Evolutionary conservation across 1,284 basidiomycete genomes (phyloP).

Genomic region (Malassezia furfur): DNA sequence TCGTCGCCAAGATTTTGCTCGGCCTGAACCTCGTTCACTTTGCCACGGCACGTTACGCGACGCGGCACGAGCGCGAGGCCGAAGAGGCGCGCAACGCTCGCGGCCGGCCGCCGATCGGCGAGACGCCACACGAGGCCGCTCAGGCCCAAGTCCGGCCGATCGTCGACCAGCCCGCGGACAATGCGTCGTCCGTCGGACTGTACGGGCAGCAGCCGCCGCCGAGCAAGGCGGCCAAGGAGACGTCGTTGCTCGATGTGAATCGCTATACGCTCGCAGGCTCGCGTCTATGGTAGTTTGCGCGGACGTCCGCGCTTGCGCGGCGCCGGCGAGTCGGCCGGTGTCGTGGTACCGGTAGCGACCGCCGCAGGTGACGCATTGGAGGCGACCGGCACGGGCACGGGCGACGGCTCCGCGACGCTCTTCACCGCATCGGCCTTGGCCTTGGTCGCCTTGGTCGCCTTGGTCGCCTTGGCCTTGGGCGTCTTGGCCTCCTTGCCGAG

Average conservation of each 20-base stretch:
- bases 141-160: slow-evolving; percentile 19
- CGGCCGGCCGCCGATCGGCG: slow-evolving; percentile 39
- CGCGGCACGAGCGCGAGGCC: slow-evolving; percentile 30
- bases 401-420: not conserved
- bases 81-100: slow-evolving; percentile 40
- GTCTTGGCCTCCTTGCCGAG: not conserved
- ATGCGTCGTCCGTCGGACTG: slow-evolving; percentile 30
- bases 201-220: slow-evolving; percentile 24
- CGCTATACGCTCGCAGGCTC: slow-evolving; percentile 43
- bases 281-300: slow-evolving; percentile 32
- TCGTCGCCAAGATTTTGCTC: slow-evolving; percentile 41
- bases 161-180: slow-evolving; percentile 33
- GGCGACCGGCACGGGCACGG: not conserved
- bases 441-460: not conserved
- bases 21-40: slow-evolving; percentile 38
- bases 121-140: slow-evolving; percentile 27
- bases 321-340: not conserved
- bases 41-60: slow-evolving; percentile 35
- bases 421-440: not conserved
- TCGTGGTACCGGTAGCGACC: not conserved
- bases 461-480: not conserved
- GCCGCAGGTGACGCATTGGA: not conserved
- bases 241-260: slow-evolving; percentile 37
- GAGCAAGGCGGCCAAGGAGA: slow-evolving; percentile 6
- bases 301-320: slow-evolving; percentile 3